Evolutionary conservation across 441 rosid species (phyloP), one percentile per base, ranked within the genome.

Genomic region (Populus hybrid): DNA sequence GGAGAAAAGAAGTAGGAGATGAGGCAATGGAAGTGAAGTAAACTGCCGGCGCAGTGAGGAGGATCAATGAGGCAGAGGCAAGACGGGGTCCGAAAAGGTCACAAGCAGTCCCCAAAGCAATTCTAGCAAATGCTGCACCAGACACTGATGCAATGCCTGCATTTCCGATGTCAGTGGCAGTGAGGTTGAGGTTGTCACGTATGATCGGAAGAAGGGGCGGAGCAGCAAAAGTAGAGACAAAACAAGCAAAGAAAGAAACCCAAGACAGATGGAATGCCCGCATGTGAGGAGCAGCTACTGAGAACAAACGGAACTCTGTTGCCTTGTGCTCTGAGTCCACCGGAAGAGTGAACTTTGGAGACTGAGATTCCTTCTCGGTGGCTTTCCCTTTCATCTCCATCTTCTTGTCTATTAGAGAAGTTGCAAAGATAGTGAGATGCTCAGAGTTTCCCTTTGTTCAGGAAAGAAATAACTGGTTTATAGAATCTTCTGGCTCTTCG

Each of bases 281-380:
- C 76, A 73, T 73, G 32, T 73, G 76, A 32, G 76, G 76, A 2
- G 76, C 76, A 18, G 68, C 76, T 11, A 36, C 42, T 10, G 76
- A 73, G 50, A 73, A 35, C 68, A 73, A 61, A 11, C 54, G 36
- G 69, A 73, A 61, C 21, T 34, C 76, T 2, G 76, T 73, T 61
- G 76, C 68, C 76, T 73, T 61, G 76, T 73, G 76, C 8, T 73
- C 76, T 6, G 69, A 73, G n/a, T 73, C 76, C 76, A 61, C 76
- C 20, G 57, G 76, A 20, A 73, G 76, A 61, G 68, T 32, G 35
- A 73, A 73, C 23, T 32, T 73, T 12, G 50, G 50, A 35, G 67
- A 18, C 76, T 21, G 68, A 32, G 66, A 54, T 50, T 54, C 75
- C 36, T 23, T 54, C 21, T 5, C 46, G 14, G 10, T 12, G 20